A percentile compares a stretch with the other conserved stretches of the same genome.
Evolutionary conservation across 2,329 filamentous ascomycete species (phyloP).

Genomic region (Trichoderma atroviride): DNA sequence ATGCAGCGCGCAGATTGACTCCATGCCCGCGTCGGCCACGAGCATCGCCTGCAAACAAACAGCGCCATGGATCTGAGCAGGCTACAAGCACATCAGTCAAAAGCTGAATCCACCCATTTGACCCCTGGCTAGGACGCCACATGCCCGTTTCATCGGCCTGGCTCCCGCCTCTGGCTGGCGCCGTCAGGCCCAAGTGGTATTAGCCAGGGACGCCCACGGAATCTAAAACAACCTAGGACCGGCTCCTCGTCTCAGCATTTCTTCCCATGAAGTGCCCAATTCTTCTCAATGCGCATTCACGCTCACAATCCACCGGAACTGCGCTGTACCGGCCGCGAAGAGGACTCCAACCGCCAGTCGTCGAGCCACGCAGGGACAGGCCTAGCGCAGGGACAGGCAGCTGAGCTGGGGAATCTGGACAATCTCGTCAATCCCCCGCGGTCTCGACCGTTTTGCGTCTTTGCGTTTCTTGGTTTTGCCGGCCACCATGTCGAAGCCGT

Average conservation of each 20-base stretch:
- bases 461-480: not conserved
- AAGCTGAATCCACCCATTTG: not conserved
- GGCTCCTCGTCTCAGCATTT: constrained; percentile 26
- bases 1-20: not conserved
- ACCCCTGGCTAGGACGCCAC: constrained; percentile 5
- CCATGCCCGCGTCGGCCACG: not conserved
- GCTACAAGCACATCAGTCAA: not conserved
- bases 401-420: not conserved
- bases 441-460: constrained; percentile 15
- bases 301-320: not conserved
- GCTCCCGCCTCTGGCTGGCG: constrained; percentile 15
- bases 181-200: constrained; percentile 20
- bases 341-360: not conserved
- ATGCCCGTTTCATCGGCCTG: constrained; percentile 20
- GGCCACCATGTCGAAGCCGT: constrained; percentile 18
- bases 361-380: not conserved
- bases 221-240: constrained; percentile 25
- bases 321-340: constrained; percentile 3
- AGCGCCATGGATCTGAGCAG: not conserved
- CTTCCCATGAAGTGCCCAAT: not conserved
- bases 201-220: constrained; percentile 25
- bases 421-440: not conserved
- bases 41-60: not conserved
- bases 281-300: constrained; percentile 11
- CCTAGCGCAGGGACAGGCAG: not conserved